Evolutionary conservation across 768 basidiomycete genomes (phyloP), one percentile per base, ranked within the genome.

Genomic region (Cystoderma amianthinum): DNA sequence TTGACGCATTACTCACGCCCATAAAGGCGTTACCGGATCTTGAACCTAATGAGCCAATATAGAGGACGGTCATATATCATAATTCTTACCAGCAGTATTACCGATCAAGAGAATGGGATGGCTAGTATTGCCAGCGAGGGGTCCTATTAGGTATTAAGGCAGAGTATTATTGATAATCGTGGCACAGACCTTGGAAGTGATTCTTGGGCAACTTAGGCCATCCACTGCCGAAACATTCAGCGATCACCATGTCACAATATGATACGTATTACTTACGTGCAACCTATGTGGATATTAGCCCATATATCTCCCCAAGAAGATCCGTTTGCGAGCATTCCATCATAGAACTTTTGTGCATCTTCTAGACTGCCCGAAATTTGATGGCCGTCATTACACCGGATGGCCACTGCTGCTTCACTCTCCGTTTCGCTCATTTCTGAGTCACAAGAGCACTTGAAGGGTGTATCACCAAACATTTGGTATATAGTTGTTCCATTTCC

Each of bases 351-450:
- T 33, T 62, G 45, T 9, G 59, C 43, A 12, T 58, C 57, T 15
- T 54, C 47, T 4, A 66, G 42, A 25, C 52, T 45, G 3, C 41
- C 40, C 1, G 63, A 58, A 2, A 68, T 49, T 4, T 53, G 35
- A 20, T 53, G 49, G 3, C 65, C 66, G 41, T 69, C 68, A 36
- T 62, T 63, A 44, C 66, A 68, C 3, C 50, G 2, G 22, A 69
- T 55, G 0, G 62, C 57, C 0, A 39, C 35, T 22, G 23, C 30
- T n/a, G 54, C 52, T 10, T 41, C 39, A 22, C 13, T 18, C 13
- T 46, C 36, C 17, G 34, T 18, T 32, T 45, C 44, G 1, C 34
- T 30, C 12, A 47, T 34, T 20, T 51, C 55, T 37, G 61, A 64
- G 4, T 52, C 43, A 38, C 65, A 68, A 25, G 59, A 3, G 15